Base-by-base conservation (phyloP, 768 basidiomycete genomes). In the Mycena rosella region DNA sequence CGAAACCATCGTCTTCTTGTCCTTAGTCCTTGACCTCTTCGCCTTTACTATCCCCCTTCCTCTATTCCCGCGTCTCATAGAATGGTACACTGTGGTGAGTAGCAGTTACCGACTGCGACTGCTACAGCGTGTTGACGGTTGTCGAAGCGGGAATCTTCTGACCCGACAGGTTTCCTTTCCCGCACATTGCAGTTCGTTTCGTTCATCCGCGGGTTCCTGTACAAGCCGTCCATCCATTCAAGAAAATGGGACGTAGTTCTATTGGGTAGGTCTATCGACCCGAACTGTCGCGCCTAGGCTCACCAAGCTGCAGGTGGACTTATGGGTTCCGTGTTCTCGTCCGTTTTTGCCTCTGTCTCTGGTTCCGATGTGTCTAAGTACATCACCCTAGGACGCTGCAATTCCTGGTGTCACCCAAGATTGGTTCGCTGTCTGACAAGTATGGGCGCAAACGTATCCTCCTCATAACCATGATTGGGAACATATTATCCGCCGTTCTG, bases 21-120 rank as follows among this genome's bases (percentile, higher is more conserved):
- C 96, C 2, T 83, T 99, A 32, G 85, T 99, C 27, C 85, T 98
- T 45, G 97, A 99, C 79, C 88, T 99, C 26, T 82, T 85, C 86
- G 94, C 95, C 15, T 97, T 96, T 79, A 98, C 95, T 26, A 93
- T 97, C 51, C 96, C 96, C 13, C 85, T 98, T n/a, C 97, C 97
- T 24, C 87, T 98, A 32, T 98, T 98, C 79, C 97, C 97, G n/a
- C 89, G 96, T n/a, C 84, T 99, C 55, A 96, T 98, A 47, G 91
- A 96, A 80, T 96, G 93, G 93, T 96, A 96, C 76, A 91, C 90
- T 1, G 78, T 88, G 75, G 93, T 92, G 70, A 73, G 87, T 78
- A 49, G 32, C 17, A 45, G 30, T 26, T 22, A 49, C 32, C 22
- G 40, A 60, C 13, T 15, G n/a, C 48, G 52, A 10, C 34, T 53